Conservation (phyloP, 1,284 basidiomycete genomes). For the Cutaneotrichosporon arboriforme region DNA sequence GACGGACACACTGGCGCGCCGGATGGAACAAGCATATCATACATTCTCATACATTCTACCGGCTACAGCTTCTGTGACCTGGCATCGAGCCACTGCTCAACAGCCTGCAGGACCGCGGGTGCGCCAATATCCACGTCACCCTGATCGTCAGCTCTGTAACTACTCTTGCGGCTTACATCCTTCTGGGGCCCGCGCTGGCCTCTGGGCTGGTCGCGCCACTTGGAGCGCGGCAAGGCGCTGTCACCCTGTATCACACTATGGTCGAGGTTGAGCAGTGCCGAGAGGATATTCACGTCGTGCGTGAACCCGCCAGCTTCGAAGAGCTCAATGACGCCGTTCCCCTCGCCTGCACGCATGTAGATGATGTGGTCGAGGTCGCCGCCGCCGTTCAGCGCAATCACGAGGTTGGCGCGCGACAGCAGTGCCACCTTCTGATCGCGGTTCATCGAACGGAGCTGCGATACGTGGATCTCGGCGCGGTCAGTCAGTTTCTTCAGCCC, state of each 20-base stretch:
- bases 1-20: too few species aligned
- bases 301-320: constrained; percentile 27
- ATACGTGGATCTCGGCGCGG: constrained; percentile 42
- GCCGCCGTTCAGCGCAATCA: constrained; percentile 33
- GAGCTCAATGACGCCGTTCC: constrained; percentile 26
- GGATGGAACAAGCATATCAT: too few species aligned
- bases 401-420: constrained; percentile 31
- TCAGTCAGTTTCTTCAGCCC: constrained; percentile 32
- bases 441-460: constrained; percentile 30
- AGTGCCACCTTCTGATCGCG: constrained; percentile 30
- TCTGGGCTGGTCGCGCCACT: constrained; percentile 3
- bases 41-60: background rate
- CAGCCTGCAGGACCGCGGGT: background rate
- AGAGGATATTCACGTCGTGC: constrained; percentile 34
- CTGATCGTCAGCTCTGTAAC: background rate
- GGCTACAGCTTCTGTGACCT: too few species aligned
- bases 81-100: background rate
- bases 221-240: constrained; percentile 4
- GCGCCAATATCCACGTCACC: background rate
- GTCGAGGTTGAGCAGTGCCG: constrained; percentile 27
- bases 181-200: constrained; percentile 4
- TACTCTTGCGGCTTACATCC: background rate
- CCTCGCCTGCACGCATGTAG: constrained; percentile 33
- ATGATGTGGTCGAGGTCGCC: constrained; percentile 25
- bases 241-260: constrained; percentile 31